A percentile compares a stretch with the other conserved stretches of the same genome.
phyloP scores from a whole-genome alignment of 495 filamentous ascomycete species.

The Paragyromitra xinjiangensis region DNA sequence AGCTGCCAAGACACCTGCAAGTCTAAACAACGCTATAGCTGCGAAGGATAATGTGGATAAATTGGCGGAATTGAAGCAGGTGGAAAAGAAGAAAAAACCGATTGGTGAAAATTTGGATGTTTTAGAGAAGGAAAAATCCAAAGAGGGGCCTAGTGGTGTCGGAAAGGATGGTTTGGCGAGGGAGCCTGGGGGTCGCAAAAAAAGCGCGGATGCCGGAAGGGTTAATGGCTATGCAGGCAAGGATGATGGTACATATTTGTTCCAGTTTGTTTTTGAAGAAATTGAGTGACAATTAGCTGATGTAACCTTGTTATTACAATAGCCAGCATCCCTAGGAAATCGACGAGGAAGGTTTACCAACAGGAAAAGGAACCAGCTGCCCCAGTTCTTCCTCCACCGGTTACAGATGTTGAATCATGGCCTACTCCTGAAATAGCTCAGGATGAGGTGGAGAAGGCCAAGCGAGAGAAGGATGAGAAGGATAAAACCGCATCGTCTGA shows the following conservation, averaged over 20 bases:
- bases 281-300: constrained; percentile 22
- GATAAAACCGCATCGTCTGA: constrained; percentile 55
- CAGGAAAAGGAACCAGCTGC: constrained; percentile 63
- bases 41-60: constrained; percentile 58
- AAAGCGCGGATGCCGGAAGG: constrained; percentile 64
- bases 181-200: constrained; percentile 60
- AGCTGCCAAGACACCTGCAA: constrained; percentile 59
- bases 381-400: constrained; percentile 65
- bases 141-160: constrained; percentile 47
- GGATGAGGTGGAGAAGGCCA: constrained; percentile 77
- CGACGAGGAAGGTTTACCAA: constrained; percentile 37
- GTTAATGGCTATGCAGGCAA: constrained; percentile 59
- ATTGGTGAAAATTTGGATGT: constrained; percentile 29
- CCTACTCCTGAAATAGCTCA: constrained; percentile 86
- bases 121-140: constrained; percentile 50
- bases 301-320: constrained; percentile 10
- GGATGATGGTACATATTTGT: constrained; percentile 60
- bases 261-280: constrained; percentile 1
- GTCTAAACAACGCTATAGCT: constrained; percentile 48
- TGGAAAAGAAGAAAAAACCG: constrained; percentile 44
- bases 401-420: constrained; percentile 81
- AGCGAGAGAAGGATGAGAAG: constrained; percentile 73
- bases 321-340: constrained; percentile 42
- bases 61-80: constrained; percentile 52
- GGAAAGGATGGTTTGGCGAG: constrained; percentile 61